phyloP scores from a whole-genome alignment of 805 yeast species.

The Wickerhamomyces rabaulensis region DNA sequence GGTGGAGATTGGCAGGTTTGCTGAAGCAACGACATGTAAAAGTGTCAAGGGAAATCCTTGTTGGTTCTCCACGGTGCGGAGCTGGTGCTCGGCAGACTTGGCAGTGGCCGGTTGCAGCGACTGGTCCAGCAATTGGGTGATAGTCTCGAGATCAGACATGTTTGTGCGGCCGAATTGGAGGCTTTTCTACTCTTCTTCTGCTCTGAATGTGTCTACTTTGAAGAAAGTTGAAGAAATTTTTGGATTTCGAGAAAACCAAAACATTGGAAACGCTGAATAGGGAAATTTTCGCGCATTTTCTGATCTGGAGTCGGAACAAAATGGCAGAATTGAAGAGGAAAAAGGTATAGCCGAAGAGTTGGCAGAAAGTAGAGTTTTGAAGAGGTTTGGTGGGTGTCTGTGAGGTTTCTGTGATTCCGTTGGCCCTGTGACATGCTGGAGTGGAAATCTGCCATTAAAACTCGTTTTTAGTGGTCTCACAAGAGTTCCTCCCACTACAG shows the following conservation, averaged over 20 bases:
- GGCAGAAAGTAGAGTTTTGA: no score
- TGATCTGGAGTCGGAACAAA: not conserved
- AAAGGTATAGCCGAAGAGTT: no score
- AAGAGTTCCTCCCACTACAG: no score
- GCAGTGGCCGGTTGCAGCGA: conserved; percentile 63
- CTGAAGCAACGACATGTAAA: conserved; percentile 70
- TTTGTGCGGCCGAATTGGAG: not conserved
- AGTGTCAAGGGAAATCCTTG: conserved; percentile 75
- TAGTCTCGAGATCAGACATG: conserved; percentile 45
- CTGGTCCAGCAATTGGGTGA: conserved; percentile 52
- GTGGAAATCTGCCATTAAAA: no score
- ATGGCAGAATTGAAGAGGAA: no score
- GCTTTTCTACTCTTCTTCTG: no score
- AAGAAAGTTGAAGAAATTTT: not conserved
- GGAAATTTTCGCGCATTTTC: not conserved
- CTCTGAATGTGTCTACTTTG: not conserved
- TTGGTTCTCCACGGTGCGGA: conserved; percentile 56
- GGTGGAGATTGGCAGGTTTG: conserved; percentile 45
- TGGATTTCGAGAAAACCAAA: not conserved
- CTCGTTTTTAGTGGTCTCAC: no score
- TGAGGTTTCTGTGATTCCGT: no score
- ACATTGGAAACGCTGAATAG: not conserved
- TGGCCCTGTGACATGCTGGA: no score
- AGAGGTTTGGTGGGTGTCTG: no score
- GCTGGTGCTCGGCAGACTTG: conserved; percentile 58